Evolutionary conservation across 148 eudicot species (phyloP), one percentile per base, ranked within the genome.

Genomic region (Rhododendron ferrugineum): DNA sequence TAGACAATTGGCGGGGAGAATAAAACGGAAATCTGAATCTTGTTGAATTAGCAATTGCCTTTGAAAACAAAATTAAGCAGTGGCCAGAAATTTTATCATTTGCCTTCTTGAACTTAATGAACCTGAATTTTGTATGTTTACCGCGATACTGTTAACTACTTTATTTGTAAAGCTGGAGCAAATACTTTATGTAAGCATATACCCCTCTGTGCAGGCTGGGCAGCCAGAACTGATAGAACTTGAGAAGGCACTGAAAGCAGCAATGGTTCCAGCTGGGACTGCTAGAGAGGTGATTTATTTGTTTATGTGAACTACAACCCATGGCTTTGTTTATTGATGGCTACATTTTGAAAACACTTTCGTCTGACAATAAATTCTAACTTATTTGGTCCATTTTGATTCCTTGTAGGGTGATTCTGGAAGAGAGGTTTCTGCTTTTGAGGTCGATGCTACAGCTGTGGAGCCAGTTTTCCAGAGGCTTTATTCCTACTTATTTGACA

Each of bases 381-480:
- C 85, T 34, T 87, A 75, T 76, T 62, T 83, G 84, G 78, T 83
- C 34, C 87, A 78, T 76, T 54, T 82, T 82, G 82, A 70, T 82
- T 36, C 80, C 88, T 83, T 28, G 42, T 90, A 97, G 99, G 89
- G 91, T 89, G 96, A 95, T 87, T 97, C 93, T 89, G 98, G 99
- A 81, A 94, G 93, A 88, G 98, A 95, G 90, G 95, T 97, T 66
- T 95, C 99, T 79, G 91, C 95, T 81, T 97, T 93, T 92, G 99
- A 97, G 83, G 96, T 97, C 54, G 96, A 97, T 80, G 98, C 99
- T 90, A 92, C 94, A 82, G 87, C 85, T 49, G 96, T 97, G 82
- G 98, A 97, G 92, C 93, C 96, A 74, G 91, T 95, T 58, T 97
- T 97, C 76, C 91, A 92, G 89, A 93, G 90, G 90, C 92, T 97